These are phyloP conservation scores for Solanum pimpinellifolium DNA, from an alignment of 257 asterid genomes.

Conservation along the genomic window DNA sequence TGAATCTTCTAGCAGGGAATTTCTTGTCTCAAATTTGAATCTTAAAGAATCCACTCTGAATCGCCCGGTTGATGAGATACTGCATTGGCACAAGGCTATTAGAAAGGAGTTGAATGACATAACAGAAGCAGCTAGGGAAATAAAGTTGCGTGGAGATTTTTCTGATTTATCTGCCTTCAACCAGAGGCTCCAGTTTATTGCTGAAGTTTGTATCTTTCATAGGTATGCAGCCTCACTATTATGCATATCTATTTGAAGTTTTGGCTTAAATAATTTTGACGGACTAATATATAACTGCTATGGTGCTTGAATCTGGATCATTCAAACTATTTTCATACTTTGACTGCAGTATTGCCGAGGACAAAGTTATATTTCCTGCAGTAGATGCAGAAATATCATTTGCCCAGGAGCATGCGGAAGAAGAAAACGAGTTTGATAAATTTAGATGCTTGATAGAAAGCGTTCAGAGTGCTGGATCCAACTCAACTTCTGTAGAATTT, in stretches of 20 bases:
- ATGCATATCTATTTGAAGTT: not conserved
- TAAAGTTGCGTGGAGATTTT: constrained; percentile 77
- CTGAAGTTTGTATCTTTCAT: constrained; percentile 95
- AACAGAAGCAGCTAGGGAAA: constrained; percentile 73
- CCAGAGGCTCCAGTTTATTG: constrained; percentile 85
- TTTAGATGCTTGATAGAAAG: constrained; percentile 82
- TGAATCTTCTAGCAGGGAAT: constrained; percentile 32
- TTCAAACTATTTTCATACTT: not conserved
- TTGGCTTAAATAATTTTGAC: not conserved
- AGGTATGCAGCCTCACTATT: constrained; percentile 32
- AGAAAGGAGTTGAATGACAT: constrained; percentile 82
- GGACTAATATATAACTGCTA: not conserved
- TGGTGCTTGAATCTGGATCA: not conserved
- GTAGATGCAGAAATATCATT: constrained; percentile 82
- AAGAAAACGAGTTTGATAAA: constrained; percentile 84
- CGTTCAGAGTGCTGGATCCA: constrained; percentile 79
- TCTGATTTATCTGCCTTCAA: constrained; percentile 66
- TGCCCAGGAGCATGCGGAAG: constrained; percentile 93
- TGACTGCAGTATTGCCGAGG: constrained; percentile 95
- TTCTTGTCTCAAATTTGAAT: constrained; percentile 22
- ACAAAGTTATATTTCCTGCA: constrained; percentile 90
- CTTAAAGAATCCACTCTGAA: constrained; percentile 15
- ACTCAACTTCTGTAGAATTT: constrained; percentile 71
- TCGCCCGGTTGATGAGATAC: constrained; percentile 74
- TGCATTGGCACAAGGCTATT: constrained; percentile 93